Evolutionary conservation across 768 basidiomycete genomes (phyloP).

Genomic region (Russula olivacea): DNA sequence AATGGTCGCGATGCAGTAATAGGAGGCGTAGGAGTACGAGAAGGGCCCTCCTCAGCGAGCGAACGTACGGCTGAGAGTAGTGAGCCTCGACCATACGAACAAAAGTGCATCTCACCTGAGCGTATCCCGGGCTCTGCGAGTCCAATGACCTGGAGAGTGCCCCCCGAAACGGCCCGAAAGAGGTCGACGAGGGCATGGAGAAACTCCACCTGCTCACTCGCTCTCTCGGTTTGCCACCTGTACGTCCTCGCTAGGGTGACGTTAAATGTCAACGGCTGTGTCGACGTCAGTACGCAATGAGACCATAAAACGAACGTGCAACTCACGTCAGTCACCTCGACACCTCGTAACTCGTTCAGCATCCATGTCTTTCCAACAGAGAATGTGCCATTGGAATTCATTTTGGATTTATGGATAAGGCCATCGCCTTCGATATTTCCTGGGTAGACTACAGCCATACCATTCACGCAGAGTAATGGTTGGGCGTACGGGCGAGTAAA

Average conservation of each 20-base stretch:
- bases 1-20: not conserved
- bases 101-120: slow-evolving; percentile 32
- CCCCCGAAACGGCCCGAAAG: slow-evolving; percentile 39
- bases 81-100: slow-evolving; percentile 4
- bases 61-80: slow-evolving; percentile 2
- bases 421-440: slow-evolving; percentile 58
- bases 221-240: slow-evolving; percentile 79
- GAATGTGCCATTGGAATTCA: slow-evolving; percentile 90
- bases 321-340: slow-evolving; percentile 54
- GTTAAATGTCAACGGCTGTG: slow-evolving; percentile 61
- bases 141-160: slow-evolving; percentile 54
- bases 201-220: slow-evolving; percentile 67
- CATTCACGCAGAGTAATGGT: slow-evolving; percentile 1
- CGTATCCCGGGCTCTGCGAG: slow-evolving; percentile 39
- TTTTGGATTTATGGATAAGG: slow-evolving; percentile 92
- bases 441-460: slow-evolving; percentile 29
- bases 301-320: not conserved
- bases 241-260: slow-evolving; percentile 88
- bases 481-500: slow-evolving; percentile 77
- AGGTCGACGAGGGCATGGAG: slow-evolving; percentile 58
- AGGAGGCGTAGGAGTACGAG: slow-evolving; percentile 16
- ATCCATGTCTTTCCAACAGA: slow-evolving; percentile 98
- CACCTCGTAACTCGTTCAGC: slow-evolving; percentile 68
- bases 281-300: not conserved
- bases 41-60: not conserved